Percentiles rank a stretch among this genome's conserved stretches.
These are phyloP conservation scores for Apophysomyces elegans DNA, from an alignment of 371 early-diverging fungal genomes.

Conservation along the genomic window DNA sequence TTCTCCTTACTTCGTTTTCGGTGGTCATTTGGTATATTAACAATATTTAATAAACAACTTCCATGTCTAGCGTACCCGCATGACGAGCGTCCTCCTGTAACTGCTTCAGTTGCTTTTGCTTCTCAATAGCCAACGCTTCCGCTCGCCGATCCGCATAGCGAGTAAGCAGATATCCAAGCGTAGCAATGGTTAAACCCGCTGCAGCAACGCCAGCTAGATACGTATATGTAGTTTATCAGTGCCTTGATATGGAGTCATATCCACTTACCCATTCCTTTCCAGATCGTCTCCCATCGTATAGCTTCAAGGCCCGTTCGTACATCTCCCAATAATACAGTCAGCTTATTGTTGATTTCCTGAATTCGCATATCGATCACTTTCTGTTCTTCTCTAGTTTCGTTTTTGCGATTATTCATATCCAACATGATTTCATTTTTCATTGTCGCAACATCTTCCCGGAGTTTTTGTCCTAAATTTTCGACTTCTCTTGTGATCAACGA, in stretches of 20 bases:
- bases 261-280: slow-evolving; percentile 65
- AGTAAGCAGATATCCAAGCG: slow-evolving; percentile 44
- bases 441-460: slow-evolving; percentile 76
- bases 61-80: slow-evolving; percentile 49
- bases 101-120: slow-evolving; percentile 37
- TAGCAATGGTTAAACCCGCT: slow-evolving; percentile 46
- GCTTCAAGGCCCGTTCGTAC: slow-evolving; percentile 90
- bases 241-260: neutral
- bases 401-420: slow-evolving; percentile 89
- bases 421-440: slow-evolving; percentile 87
- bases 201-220: slow-evolving; percentile 39
- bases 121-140: slow-evolving; percentile 30
- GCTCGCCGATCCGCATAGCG: slow-evolving; percentile 39
- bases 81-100: slow-evolving; percentile 48
- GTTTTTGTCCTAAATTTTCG: slow-evolving; percentile 72
- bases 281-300: slow-evolving; percentile 79
- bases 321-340: slow-evolving; percentile 79
- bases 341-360: slow-evolving; percentile 86
- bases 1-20: neutral
- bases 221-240: neutral
- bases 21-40: neutral
- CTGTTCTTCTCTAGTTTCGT: slow-evolving; percentile 81
- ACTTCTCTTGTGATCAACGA: slow-evolving; percentile 81
- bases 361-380: slow-evolving; percentile 82
- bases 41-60: slow-evolving; percentile 36